These are phyloP conservation scores for Talaromyces adpressus DNA, from an alignment of 495 filamentous ascomycete species.

Conservation along the genomic window DNA sequence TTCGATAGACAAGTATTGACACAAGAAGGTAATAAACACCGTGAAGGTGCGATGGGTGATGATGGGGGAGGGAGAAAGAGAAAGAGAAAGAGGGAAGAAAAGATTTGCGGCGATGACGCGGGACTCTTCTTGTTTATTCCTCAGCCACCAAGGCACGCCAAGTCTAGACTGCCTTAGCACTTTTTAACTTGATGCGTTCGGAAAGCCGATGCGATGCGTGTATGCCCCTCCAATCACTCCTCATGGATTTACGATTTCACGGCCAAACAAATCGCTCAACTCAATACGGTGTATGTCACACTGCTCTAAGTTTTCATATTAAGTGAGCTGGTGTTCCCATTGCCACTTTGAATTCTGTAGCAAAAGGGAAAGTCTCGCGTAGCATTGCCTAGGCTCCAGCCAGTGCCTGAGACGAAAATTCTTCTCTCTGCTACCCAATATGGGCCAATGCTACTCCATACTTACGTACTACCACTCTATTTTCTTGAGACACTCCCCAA, in stretches of 20 bases:
- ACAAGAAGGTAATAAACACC: slow-evolving; percentile 5
- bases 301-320: neutral
- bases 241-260: neutral
- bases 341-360: neutral
- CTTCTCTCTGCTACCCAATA: neutral
- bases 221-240: neutral
- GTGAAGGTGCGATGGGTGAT: slow-evolving; percentile 3
- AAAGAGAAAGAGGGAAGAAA: neutral
- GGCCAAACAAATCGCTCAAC: neutral
- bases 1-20: neutral
- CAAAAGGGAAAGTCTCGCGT: neutral
- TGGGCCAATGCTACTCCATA: neutral
- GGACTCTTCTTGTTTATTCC: neutral
- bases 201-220: neutral
- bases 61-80: neutral
- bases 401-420: neutral
- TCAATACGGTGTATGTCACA: neutral
- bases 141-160: neutral
- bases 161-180: neutral
- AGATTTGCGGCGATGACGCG: neutral
- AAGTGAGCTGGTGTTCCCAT: neutral
- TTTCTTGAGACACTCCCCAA: neutral
- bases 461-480: neutral
- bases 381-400: neutral
- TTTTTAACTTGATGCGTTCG: neutral